These are phyloP conservation scores for Zanthoxylum bungeanum DNA, from an alignment of 345 rosid species.

Conservation along the genomic window DNA sequence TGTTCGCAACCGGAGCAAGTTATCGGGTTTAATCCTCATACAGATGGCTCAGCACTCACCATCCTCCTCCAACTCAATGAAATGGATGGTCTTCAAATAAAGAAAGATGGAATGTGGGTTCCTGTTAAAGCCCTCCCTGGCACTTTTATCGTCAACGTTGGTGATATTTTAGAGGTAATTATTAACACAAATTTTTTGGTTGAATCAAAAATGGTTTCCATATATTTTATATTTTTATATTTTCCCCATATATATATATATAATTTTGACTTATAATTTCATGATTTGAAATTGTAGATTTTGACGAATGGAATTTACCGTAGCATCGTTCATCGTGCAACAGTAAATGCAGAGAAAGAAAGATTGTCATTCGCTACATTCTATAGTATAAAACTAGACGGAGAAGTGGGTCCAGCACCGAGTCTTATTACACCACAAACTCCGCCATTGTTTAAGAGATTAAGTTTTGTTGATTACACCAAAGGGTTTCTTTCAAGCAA, in stretches of 20 bases:
- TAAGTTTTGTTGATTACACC: constrained; percentile 14
- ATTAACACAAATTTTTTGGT: too few species aligned
- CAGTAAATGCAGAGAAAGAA: constrained; percentile 31
- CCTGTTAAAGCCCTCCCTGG: neutral
- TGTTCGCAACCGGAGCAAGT: neutral
- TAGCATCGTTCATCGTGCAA: constrained; percentile 37
- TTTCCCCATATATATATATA: too few species aligned
- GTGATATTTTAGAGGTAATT: neutral
- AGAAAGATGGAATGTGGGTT: neutral
- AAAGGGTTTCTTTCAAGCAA: constrained; percentile 20
- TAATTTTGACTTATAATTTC: too few species aligned
- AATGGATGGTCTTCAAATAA: neutral
- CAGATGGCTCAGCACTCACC: neutral
- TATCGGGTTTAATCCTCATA: neutral
- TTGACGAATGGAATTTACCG: constrained; percentile 32
- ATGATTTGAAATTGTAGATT: constrained; percentile 26
- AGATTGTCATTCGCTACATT: constrained; percentile 37
- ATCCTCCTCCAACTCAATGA: neutral
- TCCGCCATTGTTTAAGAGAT: constrained; percentile 17
- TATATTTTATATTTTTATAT: too few species aligned
- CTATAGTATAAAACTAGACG: constrained; percentile 17
- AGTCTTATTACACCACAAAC: constrained; percentile 19
- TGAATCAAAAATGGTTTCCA: too few species aligned
- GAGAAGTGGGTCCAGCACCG: constrained; percentile 26
- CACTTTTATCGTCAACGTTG: neutral